phyloP scores from a whole-genome alignment of 129 eudicot genomes.

The Ambrosia artemisiifolia region DNA sequence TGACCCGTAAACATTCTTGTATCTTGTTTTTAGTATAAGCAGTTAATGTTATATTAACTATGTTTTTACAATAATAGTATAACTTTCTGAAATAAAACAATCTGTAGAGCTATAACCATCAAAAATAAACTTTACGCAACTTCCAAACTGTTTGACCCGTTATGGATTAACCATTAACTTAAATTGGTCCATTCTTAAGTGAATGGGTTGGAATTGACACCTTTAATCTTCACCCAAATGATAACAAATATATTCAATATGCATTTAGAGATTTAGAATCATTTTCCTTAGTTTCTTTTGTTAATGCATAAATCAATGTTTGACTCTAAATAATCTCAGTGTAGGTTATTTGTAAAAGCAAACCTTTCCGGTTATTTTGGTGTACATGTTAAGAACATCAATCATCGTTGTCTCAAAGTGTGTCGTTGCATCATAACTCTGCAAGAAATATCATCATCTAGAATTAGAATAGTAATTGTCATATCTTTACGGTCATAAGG shows the following conservation, averaged over 20 bases:
- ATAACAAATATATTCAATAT: constrained; percentile 10
- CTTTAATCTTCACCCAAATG: not conserved
- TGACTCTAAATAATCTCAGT: not conserved
- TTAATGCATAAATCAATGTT: constrained; percentile 8
- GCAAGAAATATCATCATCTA: constrained; percentile 21
- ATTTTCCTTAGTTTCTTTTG: not conserved
- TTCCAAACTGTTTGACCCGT: not conserved
- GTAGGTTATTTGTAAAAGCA: not conserved
- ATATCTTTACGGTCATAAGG: not conserved
- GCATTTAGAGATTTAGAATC: not conserved
- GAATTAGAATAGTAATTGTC: not conserved
- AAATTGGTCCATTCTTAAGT: not conserved
- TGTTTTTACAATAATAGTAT: not conserved
- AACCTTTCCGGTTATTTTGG: constrained; percentile 87
- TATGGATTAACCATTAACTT: not conserved
- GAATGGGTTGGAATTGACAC: not conserved
- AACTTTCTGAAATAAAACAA: not conserved
- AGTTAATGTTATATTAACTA: not conserved
- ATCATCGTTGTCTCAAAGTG: constrained; percentile 86
- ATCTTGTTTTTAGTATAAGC: not conserved
- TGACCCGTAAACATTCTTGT: not conserved
- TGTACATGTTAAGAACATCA: constrained; percentile 79
- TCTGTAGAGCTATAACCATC: not conserved
- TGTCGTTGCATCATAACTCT: constrained; percentile 88
- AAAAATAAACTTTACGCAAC: not conserved